phyloP scores from a whole-genome alignment of 2,329 filamentous ascomycete genomes.

The Fusarium ramigenum region DNA sequence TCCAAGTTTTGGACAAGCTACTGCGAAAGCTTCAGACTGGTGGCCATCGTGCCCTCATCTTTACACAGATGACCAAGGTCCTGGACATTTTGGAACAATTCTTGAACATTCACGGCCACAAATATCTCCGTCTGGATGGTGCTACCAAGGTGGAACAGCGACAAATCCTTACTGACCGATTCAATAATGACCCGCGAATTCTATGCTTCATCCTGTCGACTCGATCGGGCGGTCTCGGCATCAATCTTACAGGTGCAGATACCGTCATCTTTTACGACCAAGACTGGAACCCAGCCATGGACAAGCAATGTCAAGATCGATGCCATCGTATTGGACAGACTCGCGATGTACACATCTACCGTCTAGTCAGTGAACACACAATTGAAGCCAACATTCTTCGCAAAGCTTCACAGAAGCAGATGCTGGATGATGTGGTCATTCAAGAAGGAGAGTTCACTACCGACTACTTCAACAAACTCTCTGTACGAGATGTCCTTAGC shows the following conservation, averaged over 20 bases:
- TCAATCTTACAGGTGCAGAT: constrained; percentile 96
- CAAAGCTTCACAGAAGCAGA: constrained; percentile 96
- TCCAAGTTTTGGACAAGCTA: constrained; percentile 87
- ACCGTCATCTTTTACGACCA: constrained; percentile 99
- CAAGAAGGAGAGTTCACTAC: constrained; percentile 98
- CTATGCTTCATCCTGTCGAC: constrained; percentile 96
- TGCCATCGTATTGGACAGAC: constrained; percentile 98
- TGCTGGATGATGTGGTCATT: constrained; percentile 97
- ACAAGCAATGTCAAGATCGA: constrained; percentile 98
- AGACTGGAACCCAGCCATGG: constrained; percentile 99
- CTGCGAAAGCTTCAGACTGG: constrained; percentile 87
- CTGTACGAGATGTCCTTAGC: constrained; percentile 73
- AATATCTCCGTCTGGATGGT: constrained; percentile 96
- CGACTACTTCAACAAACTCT: constrained; percentile 89
- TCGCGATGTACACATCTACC: constrained; percentile 97
- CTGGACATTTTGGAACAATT: constrained; percentile 98
- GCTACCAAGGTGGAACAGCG: constrained; percentile 95
- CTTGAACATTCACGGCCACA: constrained; percentile 96
- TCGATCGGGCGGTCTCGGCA: constrained; percentile 90
- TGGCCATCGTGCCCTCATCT: constrained; percentile 94
- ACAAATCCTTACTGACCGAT: constrained; percentile 93
- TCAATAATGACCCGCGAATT: constrained; percentile 94
- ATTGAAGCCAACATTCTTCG: constrained; percentile 98
- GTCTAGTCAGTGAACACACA: constrained; percentile 89
- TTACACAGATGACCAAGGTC: constrained; percentile 99